phyloP scores from a whole-genome alignment of 768 basidiomycete species.

The Russula sp. region DNA sequence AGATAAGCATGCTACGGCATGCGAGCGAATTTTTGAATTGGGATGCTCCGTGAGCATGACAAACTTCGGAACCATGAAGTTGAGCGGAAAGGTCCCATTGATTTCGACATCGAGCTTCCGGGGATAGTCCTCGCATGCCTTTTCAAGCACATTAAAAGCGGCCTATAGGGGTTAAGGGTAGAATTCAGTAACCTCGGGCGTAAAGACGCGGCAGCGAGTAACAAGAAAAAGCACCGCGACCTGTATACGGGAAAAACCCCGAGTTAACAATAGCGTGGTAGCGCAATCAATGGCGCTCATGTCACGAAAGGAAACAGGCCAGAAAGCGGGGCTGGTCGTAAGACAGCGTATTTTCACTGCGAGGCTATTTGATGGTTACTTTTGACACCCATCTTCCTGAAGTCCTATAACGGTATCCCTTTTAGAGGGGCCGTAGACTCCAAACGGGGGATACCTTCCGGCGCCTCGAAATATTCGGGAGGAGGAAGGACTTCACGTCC shows the following conservation, averaged over 20 bases:
- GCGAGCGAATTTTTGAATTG: conserved; percentile 83
- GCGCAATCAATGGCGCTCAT: neutral
- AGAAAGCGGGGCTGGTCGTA: neutral
- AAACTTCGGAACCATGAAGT: conserved; percentile 96
- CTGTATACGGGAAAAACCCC: neutral
- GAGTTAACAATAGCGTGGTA: neutral
- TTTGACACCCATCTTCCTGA: neutral
- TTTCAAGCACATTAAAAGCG: conserved; percentile 89
- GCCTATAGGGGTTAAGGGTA: conserved; percentile 43
- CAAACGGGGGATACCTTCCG: neutral
- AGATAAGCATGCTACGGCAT: conserved; percentile 90
- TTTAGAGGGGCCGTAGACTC: neutral
- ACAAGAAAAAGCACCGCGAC: neutral
- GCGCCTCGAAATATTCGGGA: neutral
- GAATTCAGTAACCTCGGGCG: conserved; percentile 15
- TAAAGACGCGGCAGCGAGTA: neutral
- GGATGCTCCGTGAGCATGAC: conserved; percentile 81
- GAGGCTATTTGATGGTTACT: neutral
- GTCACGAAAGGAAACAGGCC: neutral
- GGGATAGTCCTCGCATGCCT: conserved; percentile 96
- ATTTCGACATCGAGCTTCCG: conserved; percentile 93
- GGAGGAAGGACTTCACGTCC: neutral
- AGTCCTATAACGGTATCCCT: neutral
- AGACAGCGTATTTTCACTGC: neutral
- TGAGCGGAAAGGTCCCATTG: conserved; percentile 85